These are phyloP conservation scores for Ceratocystis diversiconidia DNA, from an alignment of 2,329 filamentous ascomycete genomes.

Conservation along the genomic window DNA sequence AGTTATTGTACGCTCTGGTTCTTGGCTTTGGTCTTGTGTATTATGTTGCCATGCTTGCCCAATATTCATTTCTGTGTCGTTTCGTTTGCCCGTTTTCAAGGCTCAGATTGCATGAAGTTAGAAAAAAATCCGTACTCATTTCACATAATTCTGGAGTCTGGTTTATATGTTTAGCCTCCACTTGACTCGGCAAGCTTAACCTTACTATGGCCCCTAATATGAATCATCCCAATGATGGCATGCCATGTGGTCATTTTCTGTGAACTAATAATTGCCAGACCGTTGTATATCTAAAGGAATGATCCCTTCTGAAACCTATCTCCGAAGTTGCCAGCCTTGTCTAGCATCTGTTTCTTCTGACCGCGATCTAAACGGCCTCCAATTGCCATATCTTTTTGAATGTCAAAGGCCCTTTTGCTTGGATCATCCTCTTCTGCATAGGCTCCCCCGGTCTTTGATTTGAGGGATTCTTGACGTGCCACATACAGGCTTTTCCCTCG, in stretches of 20 bases:
- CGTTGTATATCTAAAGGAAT: slow-evolving; percentile 31
- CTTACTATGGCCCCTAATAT: too few relatives aligned
- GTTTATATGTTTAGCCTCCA: too few relatives aligned
- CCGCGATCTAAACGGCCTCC: slow-evolving; percentile 56
- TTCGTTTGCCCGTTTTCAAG: background rate
- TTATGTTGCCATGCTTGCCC: background rate
- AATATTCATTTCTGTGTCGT: background rate
- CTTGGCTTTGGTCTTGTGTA: background rate
- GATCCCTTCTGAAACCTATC: slow-evolving; percentile 69
- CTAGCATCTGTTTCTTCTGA: slow-evolving; percentile 65
- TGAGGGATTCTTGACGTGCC: slow-evolving; percentile 33
- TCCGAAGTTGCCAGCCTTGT: slow-evolving; percentile 66
- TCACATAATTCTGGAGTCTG: too few relatives aligned
- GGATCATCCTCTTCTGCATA: slow-evolving; percentile 71
- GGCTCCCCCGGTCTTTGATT: slow-evolving; percentile 13
- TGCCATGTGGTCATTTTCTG: background rate
- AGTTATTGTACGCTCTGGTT: background rate
- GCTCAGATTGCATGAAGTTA: background rate
- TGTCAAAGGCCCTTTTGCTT: slow-evolving; percentile 74
- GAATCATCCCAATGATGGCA: too few relatives aligned
- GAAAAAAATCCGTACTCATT: background rate
- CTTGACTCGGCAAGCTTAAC: too few relatives aligned
- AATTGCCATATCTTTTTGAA: slow-evolving; percentile 83
- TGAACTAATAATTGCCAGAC: background rate
- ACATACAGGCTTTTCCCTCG: slow-evolving; percentile 46